phyloP scores from a whole-genome alignment of 257 asterid genomes.

The Petunia secreta region DNA sequence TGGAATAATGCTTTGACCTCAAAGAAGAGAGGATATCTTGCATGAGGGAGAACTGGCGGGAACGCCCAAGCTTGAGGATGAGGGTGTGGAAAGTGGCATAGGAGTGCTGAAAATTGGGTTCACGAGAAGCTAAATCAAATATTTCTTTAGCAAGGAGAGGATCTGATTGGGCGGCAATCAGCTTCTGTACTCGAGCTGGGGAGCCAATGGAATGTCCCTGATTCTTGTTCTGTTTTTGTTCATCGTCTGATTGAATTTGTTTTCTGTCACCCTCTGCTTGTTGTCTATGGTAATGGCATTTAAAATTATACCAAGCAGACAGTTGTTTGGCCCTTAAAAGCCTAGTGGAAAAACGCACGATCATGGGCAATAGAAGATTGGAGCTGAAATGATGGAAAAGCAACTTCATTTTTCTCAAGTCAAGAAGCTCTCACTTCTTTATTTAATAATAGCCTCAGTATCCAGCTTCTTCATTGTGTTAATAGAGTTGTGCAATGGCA shows the following conservation, averaged over 20 bases:
- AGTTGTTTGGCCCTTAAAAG: not conserved
- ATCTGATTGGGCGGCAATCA: conserved; percentile 73
- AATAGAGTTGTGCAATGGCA: not conserved
- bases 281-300: not conserved
- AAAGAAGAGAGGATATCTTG: conserved; percentile 57
- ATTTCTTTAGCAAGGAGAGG: conserved; percentile 92
- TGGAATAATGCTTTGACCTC: conserved; percentile 49
- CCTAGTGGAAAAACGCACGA: not conserved
- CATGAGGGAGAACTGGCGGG: conserved; percentile 73
- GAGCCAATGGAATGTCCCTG: conserved; percentile 48
- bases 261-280: conserved; percentile 29
- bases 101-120: conserved; percentile 67
- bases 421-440: not conserved
- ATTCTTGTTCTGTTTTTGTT: conserved; percentile 32
- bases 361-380: not conserved
- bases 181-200: conserved; percentile 65
- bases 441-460: not conserved
- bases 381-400: conserved; percentile 13
- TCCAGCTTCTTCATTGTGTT: not conserved
- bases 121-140: conserved; percentile 75
- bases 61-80: conserved; percentile 76
- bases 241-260: conserved; percentile 32
- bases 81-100: conserved; percentile 70
- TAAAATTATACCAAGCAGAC: not conserved
- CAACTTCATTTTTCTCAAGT: not conserved